A percentile compares a stretch with the other conserved stretches of the same genome.
Evolutionary conservation across 2,329 filamentous ascomycete genomes (phyloP).

Genomic region (Juglanconis juglandina): DNA sequence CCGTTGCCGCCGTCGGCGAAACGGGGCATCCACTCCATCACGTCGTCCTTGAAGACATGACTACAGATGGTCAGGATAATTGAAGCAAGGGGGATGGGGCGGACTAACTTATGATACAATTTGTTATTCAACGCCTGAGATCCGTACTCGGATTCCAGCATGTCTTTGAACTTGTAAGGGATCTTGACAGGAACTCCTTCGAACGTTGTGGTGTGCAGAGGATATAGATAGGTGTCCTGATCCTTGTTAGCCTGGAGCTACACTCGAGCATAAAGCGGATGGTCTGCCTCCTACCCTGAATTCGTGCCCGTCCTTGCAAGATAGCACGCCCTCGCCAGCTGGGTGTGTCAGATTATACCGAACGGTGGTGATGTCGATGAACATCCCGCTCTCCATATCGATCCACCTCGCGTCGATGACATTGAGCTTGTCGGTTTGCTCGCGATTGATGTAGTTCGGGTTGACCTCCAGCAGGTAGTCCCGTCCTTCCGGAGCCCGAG

Average conservation of each 20-base stretch:
- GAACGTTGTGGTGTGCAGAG: slow-evolving; percentile 65
- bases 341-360: slow-evolving; percentile 45
- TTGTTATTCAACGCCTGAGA: slow-evolving; percentile 47
- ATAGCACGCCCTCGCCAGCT: slow-evolving; percentile 42
- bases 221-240: slow-evolving; percentile 60
- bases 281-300: slow-evolving; percentile 35
- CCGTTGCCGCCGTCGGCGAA: neutral
- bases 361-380: slow-evolving; percentile 49
- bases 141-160: slow-evolving; percentile 57
- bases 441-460: slow-evolving; percentile 38
- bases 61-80: slow-evolving; percentile 26
- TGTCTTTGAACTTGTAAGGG: slow-evolving; percentile 58
- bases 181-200: slow-evolving; percentile 66
- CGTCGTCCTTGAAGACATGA: slow-evolving; percentile 38
- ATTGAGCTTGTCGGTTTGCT: slow-evolving; percentile 36
- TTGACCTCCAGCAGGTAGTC: slow-evolving; percentile 50
- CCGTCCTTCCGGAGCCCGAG: slow-evolving; percentile 34
- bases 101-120: slow-evolving; percentile 50
- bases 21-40: slow-evolving; percentile 31
- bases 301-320: slow-evolving; percentile 50
- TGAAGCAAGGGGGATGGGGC: neutral
- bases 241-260: slow-evolving; percentile 4
- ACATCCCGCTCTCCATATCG: slow-evolving; percentile 43
- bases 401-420: slow-evolving; percentile 49
- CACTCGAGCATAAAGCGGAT: neutral